Evolutionary conservation across 345 rosid genomes (phyloP), one percentile per base, ranked within the genome.

Genomic region (Eucalyptus pauciflora): DNA sequence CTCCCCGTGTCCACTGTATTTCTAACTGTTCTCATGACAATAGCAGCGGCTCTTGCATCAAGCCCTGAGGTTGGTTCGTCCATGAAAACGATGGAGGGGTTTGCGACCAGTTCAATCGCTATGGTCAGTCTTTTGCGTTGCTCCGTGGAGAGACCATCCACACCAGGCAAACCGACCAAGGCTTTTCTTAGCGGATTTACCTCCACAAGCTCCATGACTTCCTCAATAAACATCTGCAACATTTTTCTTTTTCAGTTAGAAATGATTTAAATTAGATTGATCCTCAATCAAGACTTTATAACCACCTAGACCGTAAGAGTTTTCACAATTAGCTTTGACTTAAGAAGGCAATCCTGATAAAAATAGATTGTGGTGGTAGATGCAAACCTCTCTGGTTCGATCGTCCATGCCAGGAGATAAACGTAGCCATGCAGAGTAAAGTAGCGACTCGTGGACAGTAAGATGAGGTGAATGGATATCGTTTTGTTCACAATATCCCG

Each of bases 51-150:
- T 93, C 99, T 92, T 50, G 99, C 99, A 91, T 97, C 99, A 46
- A 97, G 93, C 50, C 99, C 99, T 46, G 99, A 97, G 87, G 99
- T 97, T 87, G 99, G 99, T 90, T 97, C 99, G 31, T 97, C 99
- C 99, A 97, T 95, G 93, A 97, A 96, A 87, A 97, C 94, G 64
- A 97, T 96, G 3, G 99, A 96, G 7, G 99, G 99, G 91, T 97
- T 97, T 46, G 99, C 98, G 88, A 97, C 99, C 4, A 96, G 94
- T 95, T 97, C 99, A 51, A 96, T 97, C 4, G 99, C 99, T 20
- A 96, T 96, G 56, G 99, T 97, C 29, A 97, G 94, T 91, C 99
- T 93, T 90, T 97, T 97, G 69, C 99, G 93, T 81, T 97, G 98
- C 93, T 97, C 99, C 0, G 96, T 96, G 43, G 99, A 96, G n/a